Base-by-base conservation (phyloP, 768 basidiomycete genomes). In the Phaeolepiota aurea region DNA sequence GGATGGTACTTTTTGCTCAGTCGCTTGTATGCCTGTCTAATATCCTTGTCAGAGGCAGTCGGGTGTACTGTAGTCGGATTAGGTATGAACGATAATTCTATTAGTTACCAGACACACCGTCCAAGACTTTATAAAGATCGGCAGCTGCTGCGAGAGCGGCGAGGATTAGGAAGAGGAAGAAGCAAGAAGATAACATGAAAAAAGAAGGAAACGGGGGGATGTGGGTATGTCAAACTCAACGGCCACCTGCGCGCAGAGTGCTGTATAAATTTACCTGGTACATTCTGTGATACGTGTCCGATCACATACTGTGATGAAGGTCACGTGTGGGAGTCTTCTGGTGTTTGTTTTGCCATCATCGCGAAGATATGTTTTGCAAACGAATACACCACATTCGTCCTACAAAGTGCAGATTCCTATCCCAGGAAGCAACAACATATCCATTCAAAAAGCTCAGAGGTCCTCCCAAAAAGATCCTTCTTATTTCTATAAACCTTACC, bases 1-100 rank as follows among this genome's bases (percentile, higher is more conserved):
- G 94, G 94, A 54, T 98, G 93, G 42, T 75, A 90, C 63, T 82
- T 88, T 52, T 79, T 79, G 58, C 88, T 89, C 13, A 93, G 69
- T 51, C 78, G 80, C 60, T 91, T 91, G 65, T 96, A 97, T 2
- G 92, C 89, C 48, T 87, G 83, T 60, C 85, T 77, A 56, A 97
- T 89, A 54, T 94, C 91, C 54, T 78, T 79, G 32, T 92, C 87
- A 25, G 83, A 82, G 11, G 91, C 89, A 32, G 86, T 82, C 49
- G 66, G 78, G 52, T 79, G 76, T 33, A 94, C 71, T 74, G 35
- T 31, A 9, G 14, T 14, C n/a, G n/a, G n/a, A 56, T 48, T 43
- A 47, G 54, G 47, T 44, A 49, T 48, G 25, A 28, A n/a, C 25
- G n/a, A n/a, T 28, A 7, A 28, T 28, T 28, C 7, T 28, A 28